Evolutionary conservation across 1,284 basidiomycete species (phyloP).

Genomic region (Earliella scabrosa): DNA sequence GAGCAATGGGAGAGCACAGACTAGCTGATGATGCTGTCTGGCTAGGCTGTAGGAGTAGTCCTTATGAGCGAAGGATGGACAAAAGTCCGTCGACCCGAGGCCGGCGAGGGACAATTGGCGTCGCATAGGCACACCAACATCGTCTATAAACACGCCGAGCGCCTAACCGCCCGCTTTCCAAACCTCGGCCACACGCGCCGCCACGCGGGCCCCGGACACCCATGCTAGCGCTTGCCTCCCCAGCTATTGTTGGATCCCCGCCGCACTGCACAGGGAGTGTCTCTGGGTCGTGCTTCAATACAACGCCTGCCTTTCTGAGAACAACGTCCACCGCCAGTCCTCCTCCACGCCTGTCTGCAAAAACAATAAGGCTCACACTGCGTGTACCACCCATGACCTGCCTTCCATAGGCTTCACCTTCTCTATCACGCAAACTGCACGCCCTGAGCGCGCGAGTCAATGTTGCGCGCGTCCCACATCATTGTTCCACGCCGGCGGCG

Average conservation of each 20-base stretch:
- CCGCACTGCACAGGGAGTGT: constrained; percentile 2
- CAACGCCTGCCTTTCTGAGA: constrained; percentile 29
- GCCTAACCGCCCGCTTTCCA: constrained; percentile 7
- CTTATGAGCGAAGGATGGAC: constrained; percentile 27
- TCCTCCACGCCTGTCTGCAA: constrained; percentile 5
- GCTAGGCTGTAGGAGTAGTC: constrained; percentile 9
- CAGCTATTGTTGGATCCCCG: constrained; percentile 17
- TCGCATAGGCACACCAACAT: constrained; percentile 22
- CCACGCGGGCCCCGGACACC: constrained; percentile 17
- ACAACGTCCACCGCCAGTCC: constrained; percentile 24
- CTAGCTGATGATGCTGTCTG: constrained; percentile 29
- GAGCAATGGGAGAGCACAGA: constrained; percentile 25
- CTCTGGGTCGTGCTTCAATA: constrained; percentile 21
- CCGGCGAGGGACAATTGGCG: constrained; percentile 30
- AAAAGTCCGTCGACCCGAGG: constrained; percentile 27
- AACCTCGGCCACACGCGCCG: constrained; percentile 13
- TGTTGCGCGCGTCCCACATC: constrained; percentile 14
- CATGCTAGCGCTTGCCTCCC: neutral
- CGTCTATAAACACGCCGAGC: constrained; percentile 30
- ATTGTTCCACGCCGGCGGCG: constrained; percentile 15
- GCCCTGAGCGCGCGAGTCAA: constrained; percentile 8
- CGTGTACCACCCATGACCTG: constrained; percentile 14
- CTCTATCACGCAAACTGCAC: neutral
- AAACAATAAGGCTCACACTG: constrained; percentile 27
- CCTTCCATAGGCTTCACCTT: constrained; percentile 3